Base-by-base conservation (phyloP, 352 stramenopile species). In the Pythium dissotocum region DNA sequence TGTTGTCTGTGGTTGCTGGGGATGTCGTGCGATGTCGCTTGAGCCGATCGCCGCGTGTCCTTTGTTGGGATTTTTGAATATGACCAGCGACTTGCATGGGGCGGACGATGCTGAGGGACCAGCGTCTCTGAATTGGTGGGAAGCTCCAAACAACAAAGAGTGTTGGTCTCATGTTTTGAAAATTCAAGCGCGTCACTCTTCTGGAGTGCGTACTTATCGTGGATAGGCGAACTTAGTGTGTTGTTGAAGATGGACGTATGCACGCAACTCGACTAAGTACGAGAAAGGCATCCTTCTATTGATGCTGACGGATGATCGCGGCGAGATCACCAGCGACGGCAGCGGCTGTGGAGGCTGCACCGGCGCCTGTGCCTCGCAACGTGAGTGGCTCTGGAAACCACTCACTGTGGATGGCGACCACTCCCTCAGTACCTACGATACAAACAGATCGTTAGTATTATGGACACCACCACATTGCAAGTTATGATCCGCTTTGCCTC, bases 361-460 rank as follows among this genome's bases (percentile, higher is more conserved):
- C 85, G 4, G 85, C 83, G 51, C 83, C 85, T 9, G 85, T 85
- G 54, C 83, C 85, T 56, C 77, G 80, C 2, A 93, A 55, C 24
- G 87, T 75, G 7, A 91, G 58, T 8, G 83, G 83, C 54, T 83
- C 74, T 0, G 68, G 80, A 54, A 91, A 93, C 69, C 78, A 87
- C 52, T 82, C 67, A 36, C 76, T 92, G 28, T 52, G 63, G 35
- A 91, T 87, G 16, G 77, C 78, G 9, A 93, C 59, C 18, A 87
- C 77, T 60, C 85, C 83, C 67, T 93, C 83, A 4, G 82, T 86
- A 58, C 77, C 85, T 72, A 67, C 64, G 71, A 6, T 21, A 14
- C n/a, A 24, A 24, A 21, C 12, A 48, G 16, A 48, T 7, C 16
- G 10, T 59, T 38, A n/a, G 16, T 48, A 62, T 24, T 24, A 24